These are phyloP conservation scores for Saccharomyces eubayanus DNA, from an alignment of 805 yeast genomes.

Conservation along the genomic window DNA sequence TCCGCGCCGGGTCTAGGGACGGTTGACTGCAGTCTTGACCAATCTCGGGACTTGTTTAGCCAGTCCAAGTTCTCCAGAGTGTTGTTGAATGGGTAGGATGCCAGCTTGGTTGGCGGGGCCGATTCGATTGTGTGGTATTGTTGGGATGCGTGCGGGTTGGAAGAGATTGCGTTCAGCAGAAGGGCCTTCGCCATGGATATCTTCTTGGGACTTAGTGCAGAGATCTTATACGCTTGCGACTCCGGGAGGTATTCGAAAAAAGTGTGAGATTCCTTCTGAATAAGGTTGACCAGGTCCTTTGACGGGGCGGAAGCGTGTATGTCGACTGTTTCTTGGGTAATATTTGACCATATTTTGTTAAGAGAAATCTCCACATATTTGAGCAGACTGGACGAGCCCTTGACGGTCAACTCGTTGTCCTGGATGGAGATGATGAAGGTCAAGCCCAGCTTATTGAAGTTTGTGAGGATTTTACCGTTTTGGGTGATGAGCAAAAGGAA, in stretches of 20 bases:
- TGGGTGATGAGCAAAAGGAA: conserved; percentile 20
- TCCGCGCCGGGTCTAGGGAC: conserved; percentile 1
- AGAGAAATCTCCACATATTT: conserved; percentile 27
- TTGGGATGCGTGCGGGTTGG: neutral
- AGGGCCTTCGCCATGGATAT: conserved; percentile 19
- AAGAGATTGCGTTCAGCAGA: conserved; percentile 17
- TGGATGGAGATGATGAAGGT: neutral
- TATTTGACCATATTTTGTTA: conserved; percentile 23
- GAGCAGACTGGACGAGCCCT: conserved; percentile 1
- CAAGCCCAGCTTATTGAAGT: conserved; percentile 23
- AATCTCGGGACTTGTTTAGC: conserved; percentile 16
- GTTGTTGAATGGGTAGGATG: conserved; percentile 18
- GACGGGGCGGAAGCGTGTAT: neutral
- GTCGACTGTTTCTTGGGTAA: conserved; percentile 12
- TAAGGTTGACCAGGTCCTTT: conserved; percentile 12
- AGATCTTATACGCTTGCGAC: conserved; percentile 6
- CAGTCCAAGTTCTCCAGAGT: conserved; percentile 21
- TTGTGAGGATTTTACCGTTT: conserved; percentile 28
- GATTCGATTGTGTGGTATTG: neutral
- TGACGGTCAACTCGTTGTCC: neutral
- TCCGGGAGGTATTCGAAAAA: conserved; percentile 11
- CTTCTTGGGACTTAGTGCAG: conserved; percentile 26
- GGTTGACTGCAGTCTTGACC: conserved; percentile 22
- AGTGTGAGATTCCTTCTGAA: conserved; percentile 18
- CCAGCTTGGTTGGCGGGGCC: neutral